These are phyloP conservation scores for Silene uniflora DNA, from an alignment of 148 eudicot genomes.

Conservation along the genomic window DNA sequence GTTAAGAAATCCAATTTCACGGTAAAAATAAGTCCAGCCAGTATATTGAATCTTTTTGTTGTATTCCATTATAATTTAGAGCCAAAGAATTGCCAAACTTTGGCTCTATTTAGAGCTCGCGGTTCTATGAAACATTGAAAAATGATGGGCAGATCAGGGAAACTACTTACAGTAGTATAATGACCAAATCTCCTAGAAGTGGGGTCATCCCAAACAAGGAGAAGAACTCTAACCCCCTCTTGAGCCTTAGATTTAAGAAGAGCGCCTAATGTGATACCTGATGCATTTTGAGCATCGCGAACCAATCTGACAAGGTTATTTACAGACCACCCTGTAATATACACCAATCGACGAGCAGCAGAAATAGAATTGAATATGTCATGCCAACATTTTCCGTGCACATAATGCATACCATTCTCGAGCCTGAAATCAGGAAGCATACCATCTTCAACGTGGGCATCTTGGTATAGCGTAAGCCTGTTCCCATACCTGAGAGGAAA, in stretches of 20 bases:
- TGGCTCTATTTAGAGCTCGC: too few species aligned
- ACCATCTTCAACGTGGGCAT: slow-evolving; percentile 73
- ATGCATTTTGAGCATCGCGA: slow-evolving; percentile 39
- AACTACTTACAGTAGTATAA: slow-evolving; percentile 46
- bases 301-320: slow-evolving; percentile 62
- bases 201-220: slow-evolving; percentile 93
- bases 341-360: slow-evolving; percentile 69
- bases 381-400: slow-evolving; percentile 79
- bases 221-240: slow-evolving; percentile 86
- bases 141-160: not conserved
- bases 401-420: slow-evolving; percentile 41
- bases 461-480: slow-evolving; percentile 79
- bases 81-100: too few species aligned
- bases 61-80: too few species aligned
- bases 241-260: slow-evolving; percentile 74
- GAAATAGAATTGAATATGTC: slow-evolving; percentile 70
- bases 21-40: too few species aligned
- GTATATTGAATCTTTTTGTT: too few species aligned
- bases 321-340: slow-evolving; percentile 93
- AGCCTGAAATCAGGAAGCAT: slow-evolving; percentile 58
- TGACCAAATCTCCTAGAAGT: slow-evolving; percentile 61
- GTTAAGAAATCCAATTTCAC: too few species aligned
- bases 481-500: slow-evolving; percentile 85
- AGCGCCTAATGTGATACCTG: slow-evolving; percentile 51
- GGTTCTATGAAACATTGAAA: not conserved